phyloP scores from a whole-genome alignment of 495 filamentous ascomycete species.

The Zalerion maritima region DNA sequence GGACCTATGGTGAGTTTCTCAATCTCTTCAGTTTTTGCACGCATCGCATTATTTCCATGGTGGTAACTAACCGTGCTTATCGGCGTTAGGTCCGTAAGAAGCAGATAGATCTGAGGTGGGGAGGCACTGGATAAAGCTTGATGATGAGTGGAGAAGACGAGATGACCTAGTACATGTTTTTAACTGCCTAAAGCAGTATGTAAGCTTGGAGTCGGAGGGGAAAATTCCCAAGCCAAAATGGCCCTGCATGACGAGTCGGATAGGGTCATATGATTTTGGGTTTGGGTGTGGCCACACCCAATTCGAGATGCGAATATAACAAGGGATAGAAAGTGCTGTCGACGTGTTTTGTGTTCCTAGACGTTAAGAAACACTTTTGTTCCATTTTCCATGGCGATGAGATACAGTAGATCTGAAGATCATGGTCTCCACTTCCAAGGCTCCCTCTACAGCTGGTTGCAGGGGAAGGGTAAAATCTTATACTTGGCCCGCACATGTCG shows the following conservation, averaged over 20 bases:
- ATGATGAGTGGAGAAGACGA: neutral
- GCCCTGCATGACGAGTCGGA: neutral
- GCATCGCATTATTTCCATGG: neutral
- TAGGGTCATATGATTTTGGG: neutral
- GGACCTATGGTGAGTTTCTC: slow-evolving; percentile 64
- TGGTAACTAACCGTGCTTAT: neutral
- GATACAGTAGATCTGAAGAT: slow-evolving; percentile 7
- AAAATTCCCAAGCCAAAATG: slow-evolving; percentile 5
- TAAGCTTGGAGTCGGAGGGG: neutral
- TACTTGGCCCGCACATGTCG: slow-evolving; percentile 1
- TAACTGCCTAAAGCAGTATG: slow-evolving; percentile 2
- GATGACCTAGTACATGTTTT: neutral
- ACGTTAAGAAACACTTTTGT: slow-evolving; percentile 2
- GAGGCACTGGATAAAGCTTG: slow-evolving; percentile 9
- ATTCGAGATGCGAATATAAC: slow-evolving; percentile 2
- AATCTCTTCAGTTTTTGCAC: neutral
- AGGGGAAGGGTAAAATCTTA: slow-evolving; percentile 6
- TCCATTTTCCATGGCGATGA: slow-evolving; percentile 1
- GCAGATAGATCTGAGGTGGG: slow-evolving; percentile 25
- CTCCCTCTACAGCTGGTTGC: no score
- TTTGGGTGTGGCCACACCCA: neutral
- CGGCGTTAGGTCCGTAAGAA: slow-evolving; percentile 22
- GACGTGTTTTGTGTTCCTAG: slow-evolving; percentile 9
- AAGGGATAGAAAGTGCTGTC: slow-evolving; percentile 3
- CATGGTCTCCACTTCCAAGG: no score